phyloP scores from a whole-genome alignment of 805 yeast species.

The Cyberlindnera veronae region DNA sequence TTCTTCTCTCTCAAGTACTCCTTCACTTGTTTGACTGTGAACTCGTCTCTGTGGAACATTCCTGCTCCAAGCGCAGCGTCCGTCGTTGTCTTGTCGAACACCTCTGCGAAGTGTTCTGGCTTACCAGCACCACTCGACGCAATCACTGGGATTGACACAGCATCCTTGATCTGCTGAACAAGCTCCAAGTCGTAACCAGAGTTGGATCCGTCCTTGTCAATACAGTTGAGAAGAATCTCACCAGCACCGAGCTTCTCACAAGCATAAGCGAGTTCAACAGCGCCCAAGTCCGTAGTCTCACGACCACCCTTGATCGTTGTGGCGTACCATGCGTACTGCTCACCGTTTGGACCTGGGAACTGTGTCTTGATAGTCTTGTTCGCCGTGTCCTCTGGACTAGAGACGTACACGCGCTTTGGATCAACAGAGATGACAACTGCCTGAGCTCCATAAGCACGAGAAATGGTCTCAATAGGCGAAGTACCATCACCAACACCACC shows the following conservation, averaged over 20 bases:
- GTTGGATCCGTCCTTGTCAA: slow-evolving; percentile 95
- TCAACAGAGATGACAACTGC: slow-evolving; percentile 99
- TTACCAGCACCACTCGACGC: slow-evolving; percentile 98
- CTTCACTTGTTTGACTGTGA: slow-evolving; percentile 82
- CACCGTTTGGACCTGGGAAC: slow-evolving; percentile 83
- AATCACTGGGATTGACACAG: slow-evolving; percentile 87
- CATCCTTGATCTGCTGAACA: slow-evolving; percentile 68
- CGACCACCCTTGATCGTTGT: slow-evolving; percentile 98
- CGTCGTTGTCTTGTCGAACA: slow-evolving; percentile 71
- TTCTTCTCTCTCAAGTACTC: slow-evolving; percentile 54
- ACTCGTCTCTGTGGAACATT: slow-evolving; percentile 94
- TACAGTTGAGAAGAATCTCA: slow-evolving; percentile 87
- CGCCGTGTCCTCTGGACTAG: slow-evolving; percentile 51
- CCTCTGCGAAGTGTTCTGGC: slow-evolving; percentile 88
- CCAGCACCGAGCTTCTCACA: slow-evolving; percentile 96
- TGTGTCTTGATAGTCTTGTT: slow-evolving; percentile 64
- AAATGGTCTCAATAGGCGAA: slow-evolving; percentile 90
- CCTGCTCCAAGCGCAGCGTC: slow-evolving; percentile 99
- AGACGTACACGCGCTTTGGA: slow-evolving; percentile 84
- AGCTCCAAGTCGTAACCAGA: slow-evolving; percentile 91
- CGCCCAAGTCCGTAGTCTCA: slow-evolving; percentile 85
- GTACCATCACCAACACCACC: slow-evolving; percentile 62
- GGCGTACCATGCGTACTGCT: slow-evolving; percentile 86
- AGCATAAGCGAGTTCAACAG: slow-evolving; percentile 81
- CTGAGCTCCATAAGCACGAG: slow-evolving; percentile 89